A percentile compares a stretch with the other conserved stretches of the same genome.
Conservation (phyloP, 768 basidiomycete species). For the Tulasnella sp. region DNA sequence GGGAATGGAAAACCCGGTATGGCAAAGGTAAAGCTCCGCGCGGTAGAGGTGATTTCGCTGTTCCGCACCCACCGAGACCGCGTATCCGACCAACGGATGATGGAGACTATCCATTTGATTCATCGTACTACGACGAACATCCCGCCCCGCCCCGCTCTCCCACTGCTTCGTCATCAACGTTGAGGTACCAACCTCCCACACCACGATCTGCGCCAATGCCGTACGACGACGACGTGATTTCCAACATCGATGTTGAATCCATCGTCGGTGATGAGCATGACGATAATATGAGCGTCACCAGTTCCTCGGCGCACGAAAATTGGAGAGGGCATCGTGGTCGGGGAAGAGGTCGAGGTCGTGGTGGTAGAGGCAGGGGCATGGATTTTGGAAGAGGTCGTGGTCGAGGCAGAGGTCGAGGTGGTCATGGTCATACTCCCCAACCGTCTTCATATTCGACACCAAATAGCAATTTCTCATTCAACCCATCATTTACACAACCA, state of each 20-base stretch:
- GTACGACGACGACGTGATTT: slow-evolving; percentile 44
- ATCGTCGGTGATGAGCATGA: neutral
- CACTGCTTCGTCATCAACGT: neutral
- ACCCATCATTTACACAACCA: neutral
- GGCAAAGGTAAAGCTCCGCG: slow-evolving; percentile 41
- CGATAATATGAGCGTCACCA: neutral
- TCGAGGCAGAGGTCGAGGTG: neutral
- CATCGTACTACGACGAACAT: slow-evolving; percentile 1
- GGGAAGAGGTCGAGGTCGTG: slow-evolving; percentile 25
- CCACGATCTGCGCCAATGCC: slow-evolving; percentile 56
- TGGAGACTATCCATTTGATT: neutral
- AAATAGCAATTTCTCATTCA: neutral
- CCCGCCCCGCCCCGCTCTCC: neutral
- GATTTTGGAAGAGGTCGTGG: slow-evolving; percentile 2
- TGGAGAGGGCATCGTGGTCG: slow-evolving; percentile 19
- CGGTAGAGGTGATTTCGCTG: neutral
- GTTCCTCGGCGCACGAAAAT: neutral
- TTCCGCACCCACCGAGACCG: neutral
- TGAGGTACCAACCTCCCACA: slow-evolving; percentile 27
- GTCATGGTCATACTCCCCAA: neutral
- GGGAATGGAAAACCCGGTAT: slow-evolving; percentile 47
- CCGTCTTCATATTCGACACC: neutral
- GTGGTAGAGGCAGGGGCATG: slow-evolving; percentile 15
- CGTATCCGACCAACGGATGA: neutral
- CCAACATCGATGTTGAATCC: neutral